Evolutionary conservation across 164 flowering plant genomes (phyloP).

Genomic region (Umbellularia californica): DNA sequence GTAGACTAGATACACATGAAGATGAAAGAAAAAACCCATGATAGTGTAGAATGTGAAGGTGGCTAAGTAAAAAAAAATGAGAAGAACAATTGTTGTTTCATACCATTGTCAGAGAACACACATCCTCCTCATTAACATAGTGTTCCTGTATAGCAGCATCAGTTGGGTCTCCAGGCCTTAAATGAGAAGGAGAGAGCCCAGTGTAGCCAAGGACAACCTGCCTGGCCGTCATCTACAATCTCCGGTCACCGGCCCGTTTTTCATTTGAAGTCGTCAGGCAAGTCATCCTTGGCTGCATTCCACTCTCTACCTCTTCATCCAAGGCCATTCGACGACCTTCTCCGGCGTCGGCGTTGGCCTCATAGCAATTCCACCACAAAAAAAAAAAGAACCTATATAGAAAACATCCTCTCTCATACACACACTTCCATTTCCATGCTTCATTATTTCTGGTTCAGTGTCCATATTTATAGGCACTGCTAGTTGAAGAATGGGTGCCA

Average conservation of each 20-base stretch:
- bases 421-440: not conserved
- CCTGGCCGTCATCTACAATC: conserved; percentile 5
- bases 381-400: no score
- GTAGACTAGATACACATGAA: no score
- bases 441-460: not conserved
- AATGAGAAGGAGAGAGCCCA: conserved; percentile 40
- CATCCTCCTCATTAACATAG: not conserved
- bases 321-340: conserved; percentile 12
- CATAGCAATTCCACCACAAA: not conserved
- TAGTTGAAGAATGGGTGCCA: not conserved
- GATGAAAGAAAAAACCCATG: no score
- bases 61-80: no score
- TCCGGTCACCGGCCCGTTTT: not conserved
- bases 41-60: no score
- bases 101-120: no score
- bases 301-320: conserved; percentile 23
- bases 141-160: not conserved
- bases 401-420: not conserved
- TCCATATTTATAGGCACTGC: not conserved
- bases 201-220: conserved; percentile 43
- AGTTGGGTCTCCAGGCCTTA: conserved; percentile 14
- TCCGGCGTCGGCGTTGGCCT: not conserved
- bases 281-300: conserved; percentile 28
- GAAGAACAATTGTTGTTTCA: no score
- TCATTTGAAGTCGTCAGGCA: conserved; percentile 12